These are phyloP conservation scores for Mycena rebaudengoi DNA, from an alignment of 768 basidiomycete genomes.

Conservation along the genomic window DNA sequence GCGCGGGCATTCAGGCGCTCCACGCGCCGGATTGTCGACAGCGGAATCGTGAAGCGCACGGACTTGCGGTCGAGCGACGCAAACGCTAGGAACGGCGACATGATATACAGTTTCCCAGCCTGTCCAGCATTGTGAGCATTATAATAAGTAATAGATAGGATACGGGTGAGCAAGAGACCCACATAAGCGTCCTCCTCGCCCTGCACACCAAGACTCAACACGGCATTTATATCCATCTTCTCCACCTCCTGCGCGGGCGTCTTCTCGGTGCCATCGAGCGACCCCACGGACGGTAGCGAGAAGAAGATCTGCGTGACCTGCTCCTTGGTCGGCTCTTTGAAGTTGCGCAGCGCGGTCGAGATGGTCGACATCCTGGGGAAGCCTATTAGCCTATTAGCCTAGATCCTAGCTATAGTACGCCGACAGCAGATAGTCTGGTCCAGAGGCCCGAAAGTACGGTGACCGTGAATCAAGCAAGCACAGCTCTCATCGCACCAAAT, in stretches of 20 bases:
- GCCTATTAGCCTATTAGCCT: background rate
- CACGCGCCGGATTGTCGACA: slow-evolving; percentile 92
- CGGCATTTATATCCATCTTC: slow-evolving; percentile 90
- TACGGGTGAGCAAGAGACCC: slow-evolving; percentile 45
- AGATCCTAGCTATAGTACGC: slow-evolving; percentile 2
- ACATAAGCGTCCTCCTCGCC: slow-evolving; percentile 95
- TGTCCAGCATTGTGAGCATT: no score
- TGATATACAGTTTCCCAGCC: slow-evolving; percentile 91
- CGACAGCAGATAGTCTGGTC: background rate
- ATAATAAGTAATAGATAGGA: background rate
- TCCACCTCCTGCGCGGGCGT: slow-evolving; percentile 53
- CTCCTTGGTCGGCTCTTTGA: slow-evolving; percentile 93
- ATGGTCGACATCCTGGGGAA: slow-evolving; percentile 75
- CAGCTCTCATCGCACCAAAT: background rate
- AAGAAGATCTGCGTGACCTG: slow-evolving; percentile 88
- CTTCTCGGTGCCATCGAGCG: slow-evolving; percentile 33
- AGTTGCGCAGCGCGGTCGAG: slow-evolving; percentile 87
- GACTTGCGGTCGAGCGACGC: slow-evolving; percentile 91
- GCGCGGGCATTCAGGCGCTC: slow-evolving; percentile 93
- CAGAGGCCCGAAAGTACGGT: no score
- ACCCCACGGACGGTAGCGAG: slow-evolving; percentile 48
- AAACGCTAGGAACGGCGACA: slow-evolving; percentile 92
- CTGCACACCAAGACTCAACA: slow-evolving; percentile 78
- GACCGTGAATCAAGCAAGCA: no score
- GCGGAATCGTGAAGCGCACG: slow-evolving; percentile 88